Base-by-base conservation (phyloP, 768 basidiomycete species). In the Harrya chromipes region DNA sequence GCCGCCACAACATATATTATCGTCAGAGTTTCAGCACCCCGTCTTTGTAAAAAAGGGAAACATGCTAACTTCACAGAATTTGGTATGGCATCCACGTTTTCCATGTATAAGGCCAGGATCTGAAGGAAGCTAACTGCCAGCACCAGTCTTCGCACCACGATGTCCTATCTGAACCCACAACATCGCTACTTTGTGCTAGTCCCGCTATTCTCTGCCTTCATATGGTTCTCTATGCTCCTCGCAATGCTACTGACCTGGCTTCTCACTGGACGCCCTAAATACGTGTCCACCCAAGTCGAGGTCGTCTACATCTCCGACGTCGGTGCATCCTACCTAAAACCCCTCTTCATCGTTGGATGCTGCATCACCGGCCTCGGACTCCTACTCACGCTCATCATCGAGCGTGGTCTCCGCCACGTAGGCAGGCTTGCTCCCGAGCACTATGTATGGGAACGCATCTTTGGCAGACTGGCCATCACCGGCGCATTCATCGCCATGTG, bases 251-350 rank as follows among this genome's bases (percentile, higher is more conserved):
- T 87, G 47, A 81, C 80, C 24, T 90, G 86, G 85, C 73, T 83
- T 20, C 80, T 80, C 9, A 71, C 74, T n/a, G 85, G 85, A 17
- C 71, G 77, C 26, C 75, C 73, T 20, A 69, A 68, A 47, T 72
- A 75, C 56, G 72, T 73, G 14, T 76, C 83, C 13, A 73, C 77
- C 63, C 74, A 81, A 33, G 76, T 77, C 19, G 65, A 66, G 1
- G 79, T 88, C 44, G 80, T 82, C n/a, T 88, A 85, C 65, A 88
- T 90, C 41, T 87, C 85, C 36, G 87, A 90, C 58, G 68, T 90
- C 31, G 87, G 84, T n/a, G 87, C 89, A 17, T 77, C 76, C 55
- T 72, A 76, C 44, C 70, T 90, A 38, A 90, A 90, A 62, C 88
- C 89, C 4, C 74, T 90, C 33, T 91, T 91, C 59, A 71, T 90